These are phyloP conservation scores for Fraxinus paxiana DNA, from an alignment of 305 asterid species.

Conservation along the genomic window DNA sequence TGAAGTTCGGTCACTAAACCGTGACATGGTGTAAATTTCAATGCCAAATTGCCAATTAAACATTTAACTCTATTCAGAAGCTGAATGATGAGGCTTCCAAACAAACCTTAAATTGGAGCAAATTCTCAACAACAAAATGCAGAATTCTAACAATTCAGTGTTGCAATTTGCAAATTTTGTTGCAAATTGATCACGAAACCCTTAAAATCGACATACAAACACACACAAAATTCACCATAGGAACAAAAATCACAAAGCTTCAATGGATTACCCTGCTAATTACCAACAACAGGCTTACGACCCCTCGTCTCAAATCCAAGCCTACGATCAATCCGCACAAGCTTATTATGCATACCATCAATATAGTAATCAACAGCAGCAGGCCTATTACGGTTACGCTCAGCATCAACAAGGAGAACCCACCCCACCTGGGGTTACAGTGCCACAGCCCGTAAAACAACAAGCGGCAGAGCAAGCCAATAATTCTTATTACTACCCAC, in stretches of 20 bases:
- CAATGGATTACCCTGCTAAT: slow-evolving; percentile 27
- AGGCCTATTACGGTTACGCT: slow-evolving; percentile 26
- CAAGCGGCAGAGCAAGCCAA: slow-evolving; percentile 3
- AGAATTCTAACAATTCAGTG: neutral
- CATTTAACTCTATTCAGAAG: neutral
- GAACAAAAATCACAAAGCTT: neutral
- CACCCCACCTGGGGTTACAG: slow-evolving; percentile 41
- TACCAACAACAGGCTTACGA: slow-evolving; percentile 28
- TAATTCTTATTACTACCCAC: slow-evolving; percentile 20
- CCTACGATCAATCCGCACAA: slow-evolving; percentile 28
- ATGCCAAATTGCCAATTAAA: no score
- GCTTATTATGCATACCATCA: slow-evolving; percentile 36
- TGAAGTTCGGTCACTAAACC: no score
- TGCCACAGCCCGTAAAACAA: slow-evolving; percentile 6
- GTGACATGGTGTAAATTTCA: no score
- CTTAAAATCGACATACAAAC: neutral
- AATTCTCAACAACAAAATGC: neutral
- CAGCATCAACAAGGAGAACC: slow-evolving; percentile 42
- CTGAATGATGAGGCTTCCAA: neutral
- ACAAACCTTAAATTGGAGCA: neutral
- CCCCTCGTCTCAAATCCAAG: slow-evolving; percentile 33
- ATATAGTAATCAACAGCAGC: slow-evolving; percentile 25
- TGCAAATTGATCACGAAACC: neutral
- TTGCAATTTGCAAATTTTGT: neutral
- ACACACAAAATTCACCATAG: neutral